Percentiles rank a stretch among this genome's conserved stretches.
These are phyloP conservation scores for Brassica napus DNA, from an alignment of 345 rosid genomes.

Conservation along the genomic window DNA sequence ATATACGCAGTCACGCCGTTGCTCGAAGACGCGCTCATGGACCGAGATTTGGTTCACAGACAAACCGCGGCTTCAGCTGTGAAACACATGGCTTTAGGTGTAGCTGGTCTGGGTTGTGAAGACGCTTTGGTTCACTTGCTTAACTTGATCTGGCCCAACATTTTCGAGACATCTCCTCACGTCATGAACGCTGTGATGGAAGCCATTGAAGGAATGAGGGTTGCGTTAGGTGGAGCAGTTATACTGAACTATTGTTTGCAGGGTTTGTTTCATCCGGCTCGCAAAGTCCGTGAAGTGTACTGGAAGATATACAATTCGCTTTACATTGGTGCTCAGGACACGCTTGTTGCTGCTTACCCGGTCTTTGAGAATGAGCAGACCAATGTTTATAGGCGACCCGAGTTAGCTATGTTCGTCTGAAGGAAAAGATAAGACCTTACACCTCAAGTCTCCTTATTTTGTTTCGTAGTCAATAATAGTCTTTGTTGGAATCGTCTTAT, in stretches of 20 bases:
- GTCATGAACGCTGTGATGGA: slow-evolving; percentile 97
- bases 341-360: slow-evolving; percentile 95
- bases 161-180: slow-evolving; percentile 98
- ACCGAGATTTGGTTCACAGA: slow-evolving; percentile 93
- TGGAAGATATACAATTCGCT: slow-evolving; percentile 99
- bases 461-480: slow-evolving; percentile 10
- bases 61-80: slow-evolving; percentile 99
- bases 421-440: slow-evolving; percentile 1
- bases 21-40: slow-evolving; percentile 99
- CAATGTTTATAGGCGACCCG: slow-evolving; percentile 86
- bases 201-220: slow-evolving; percentile 97
- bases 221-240: slow-evolving; percentile 87
- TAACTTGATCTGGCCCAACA: slow-evolving; percentile 99
- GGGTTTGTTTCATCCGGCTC: slow-evolving; percentile 96
- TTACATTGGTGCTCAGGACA: slow-evolving; percentile 88
- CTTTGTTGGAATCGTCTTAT: slow-evolving; percentile 25
- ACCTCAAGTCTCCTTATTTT: neutral
- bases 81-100: slow-evolving; percentile 99
- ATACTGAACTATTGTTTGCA: slow-evolving; percentile 93
- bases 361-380: slow-evolving; percentile 69
- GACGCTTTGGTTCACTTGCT: slow-evolving; percentile 88
- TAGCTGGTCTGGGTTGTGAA: slow-evolving; percentile 98
- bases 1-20: slow-evolving; percentile 97
- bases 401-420: slow-evolving; percentile 73
- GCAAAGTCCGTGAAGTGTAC: slow-evolving; percentile 98